Evolutionary conservation across 2,329 filamentous ascomycete species (phyloP).

Genomic region (Cladosporium sp.): DNA sequence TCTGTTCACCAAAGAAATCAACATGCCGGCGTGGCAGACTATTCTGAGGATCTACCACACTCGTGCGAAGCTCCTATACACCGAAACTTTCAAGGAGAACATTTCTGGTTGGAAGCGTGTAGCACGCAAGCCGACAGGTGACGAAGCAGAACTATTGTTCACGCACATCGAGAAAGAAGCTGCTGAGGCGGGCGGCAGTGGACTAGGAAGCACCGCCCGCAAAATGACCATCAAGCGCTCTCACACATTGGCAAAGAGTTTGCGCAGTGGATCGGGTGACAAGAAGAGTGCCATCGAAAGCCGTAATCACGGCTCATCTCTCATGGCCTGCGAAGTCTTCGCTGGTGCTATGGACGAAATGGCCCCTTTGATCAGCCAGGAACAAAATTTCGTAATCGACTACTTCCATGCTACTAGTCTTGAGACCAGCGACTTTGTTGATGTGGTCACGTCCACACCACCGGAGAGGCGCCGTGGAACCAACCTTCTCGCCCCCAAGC

Average conservation of each 20-base stretch:
- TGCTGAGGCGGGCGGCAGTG: constrained; percentile 52
- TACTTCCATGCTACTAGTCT: constrained; percentile 94
- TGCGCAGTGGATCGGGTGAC: constrained; percentile 65
- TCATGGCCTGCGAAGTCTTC: constrained; percentile 78
- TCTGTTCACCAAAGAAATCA: constrained; percentile 84
- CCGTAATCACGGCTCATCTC: constrained; percentile 31
- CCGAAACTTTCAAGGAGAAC: constrained; percentile 78
- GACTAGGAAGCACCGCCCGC: constrained; percentile 71
- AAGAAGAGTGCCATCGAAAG: constrained; percentile 60
- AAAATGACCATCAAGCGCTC: constrained; percentile 94
- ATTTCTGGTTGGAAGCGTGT: constrained; percentile 67
- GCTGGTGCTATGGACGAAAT: constrained; percentile 78
- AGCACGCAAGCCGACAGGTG: constrained; percentile 36
- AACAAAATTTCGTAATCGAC: constrained; percentile 96
- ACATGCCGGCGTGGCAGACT: constrained; percentile 77
- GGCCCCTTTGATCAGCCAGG: constrained; percentile 79
- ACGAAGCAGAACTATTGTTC: constrained; percentile 66
- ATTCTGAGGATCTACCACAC: constrained; percentile 79
- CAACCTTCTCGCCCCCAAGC: constrained; percentile 71
- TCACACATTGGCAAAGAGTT: constrained; percentile 76
- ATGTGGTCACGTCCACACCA: constrained; percentile 67
- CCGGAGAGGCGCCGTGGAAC: constrained; percentile 71
- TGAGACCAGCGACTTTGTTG: constrained; percentile 78
- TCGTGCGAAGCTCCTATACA: constrained; percentile 74
- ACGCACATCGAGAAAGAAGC: constrained; percentile 87